Conservation (phyloP, 73 alveolate species). For the Paramecium octaurelia region DNA sequence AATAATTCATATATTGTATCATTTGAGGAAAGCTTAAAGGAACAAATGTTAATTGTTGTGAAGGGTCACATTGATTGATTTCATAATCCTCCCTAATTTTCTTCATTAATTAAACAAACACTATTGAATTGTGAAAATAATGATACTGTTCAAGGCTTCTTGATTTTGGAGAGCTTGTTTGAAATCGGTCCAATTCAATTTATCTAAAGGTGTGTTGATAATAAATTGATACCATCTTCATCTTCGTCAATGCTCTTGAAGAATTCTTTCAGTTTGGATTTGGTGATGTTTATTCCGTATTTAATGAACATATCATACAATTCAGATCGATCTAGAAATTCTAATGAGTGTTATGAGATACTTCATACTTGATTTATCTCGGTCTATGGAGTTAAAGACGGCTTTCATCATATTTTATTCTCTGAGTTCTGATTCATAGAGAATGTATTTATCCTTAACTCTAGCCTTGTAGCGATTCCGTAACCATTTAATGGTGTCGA, state of each 20-base stretch:
- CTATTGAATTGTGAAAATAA: background rate
- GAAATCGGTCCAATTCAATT: slow-evolving; percentile 24
- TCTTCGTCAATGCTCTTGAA: slow-evolving; percentile 20
- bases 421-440: background rate
- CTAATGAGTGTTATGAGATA: background rate
- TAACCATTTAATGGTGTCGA: slow-evolving; percentile 20
- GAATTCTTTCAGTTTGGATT: background rate
- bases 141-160: slow-evolving; percentile 10
- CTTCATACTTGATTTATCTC: slow-evolving; percentile 25
- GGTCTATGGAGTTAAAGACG: background rate
- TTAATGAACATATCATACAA: slow-evolving; percentile 21
- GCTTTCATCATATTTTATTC: slow-evolving; percentile 35
- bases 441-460: slow-evolving; percentile 13
- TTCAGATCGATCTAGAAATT: slow-evolving; percentile 7
- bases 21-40: slow-evolving; percentile 14
- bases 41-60: background rate
- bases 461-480: background rate
- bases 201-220: background rate
- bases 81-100: background rate
- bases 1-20: slow-evolving; percentile 35
- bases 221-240: slow-evolving; percentile 5
- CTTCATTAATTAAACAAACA: slow-evolving; percentile 13
- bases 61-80: background rate
- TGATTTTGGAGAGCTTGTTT: slow-evolving; percentile 4
- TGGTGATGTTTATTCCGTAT: slow-evolving; percentile 6